Evolutionary conservation across 2,329 filamentous ascomycete genomes (phyloP).

Genomic region (Epichloe baconii): DNA sequence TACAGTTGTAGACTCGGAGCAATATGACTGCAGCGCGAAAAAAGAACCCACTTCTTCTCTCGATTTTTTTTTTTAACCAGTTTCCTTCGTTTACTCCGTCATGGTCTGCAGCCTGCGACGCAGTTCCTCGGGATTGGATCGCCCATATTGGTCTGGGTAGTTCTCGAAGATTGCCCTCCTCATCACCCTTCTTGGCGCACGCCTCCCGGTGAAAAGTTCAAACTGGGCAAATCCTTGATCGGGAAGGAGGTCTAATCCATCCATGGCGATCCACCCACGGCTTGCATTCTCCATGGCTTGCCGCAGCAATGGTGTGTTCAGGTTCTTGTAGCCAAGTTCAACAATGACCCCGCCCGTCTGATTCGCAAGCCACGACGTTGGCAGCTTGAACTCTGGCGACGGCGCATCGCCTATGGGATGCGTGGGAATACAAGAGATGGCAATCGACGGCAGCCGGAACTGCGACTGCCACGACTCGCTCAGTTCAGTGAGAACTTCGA

Average conservation of each 20-base stretch:
- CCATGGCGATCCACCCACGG: slow-evolving; percentile 60
- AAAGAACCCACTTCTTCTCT: no score
- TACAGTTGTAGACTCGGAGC: no score
- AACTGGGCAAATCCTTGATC: slow-evolving; percentile 76
- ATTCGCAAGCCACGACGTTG: slow-evolving; percentile 55
- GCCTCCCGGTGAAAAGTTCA: slow-evolving; percentile 59
- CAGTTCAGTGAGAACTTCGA: slow-evolving; percentile 45
- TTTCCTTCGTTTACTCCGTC: slow-evolving; percentile 8
- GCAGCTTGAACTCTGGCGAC: slow-evolving; percentile 57
- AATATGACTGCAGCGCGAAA: no score
- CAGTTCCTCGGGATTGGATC: slow-evolving; percentile 26
- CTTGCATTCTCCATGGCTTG: slow-evolving; percentile 50
- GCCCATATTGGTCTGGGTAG: slow-evolving; percentile 29
- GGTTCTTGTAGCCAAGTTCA: slow-evolving; percentile 61
- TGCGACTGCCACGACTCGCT: slow-evolving; percentile 51
- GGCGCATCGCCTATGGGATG: slow-evolving; percentile 50
- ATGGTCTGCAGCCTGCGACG: slow-evolving; percentile 17
- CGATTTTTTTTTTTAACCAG: no score
- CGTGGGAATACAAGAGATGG: slow-evolving; percentile 64
- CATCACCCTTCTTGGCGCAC: slow-evolving; percentile 48
- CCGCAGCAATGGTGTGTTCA: slow-evolving; percentile 56
- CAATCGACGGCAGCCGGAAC: slow-evolving; percentile 55
- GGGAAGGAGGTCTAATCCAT: slow-evolving; percentile 61
- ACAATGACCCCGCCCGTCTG: slow-evolving; percentile 64
- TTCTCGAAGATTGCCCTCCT: slow-evolving; percentile 45